Conservation (phyloP, 441 rosid genomes). For the Populus hybrid region DNA sequence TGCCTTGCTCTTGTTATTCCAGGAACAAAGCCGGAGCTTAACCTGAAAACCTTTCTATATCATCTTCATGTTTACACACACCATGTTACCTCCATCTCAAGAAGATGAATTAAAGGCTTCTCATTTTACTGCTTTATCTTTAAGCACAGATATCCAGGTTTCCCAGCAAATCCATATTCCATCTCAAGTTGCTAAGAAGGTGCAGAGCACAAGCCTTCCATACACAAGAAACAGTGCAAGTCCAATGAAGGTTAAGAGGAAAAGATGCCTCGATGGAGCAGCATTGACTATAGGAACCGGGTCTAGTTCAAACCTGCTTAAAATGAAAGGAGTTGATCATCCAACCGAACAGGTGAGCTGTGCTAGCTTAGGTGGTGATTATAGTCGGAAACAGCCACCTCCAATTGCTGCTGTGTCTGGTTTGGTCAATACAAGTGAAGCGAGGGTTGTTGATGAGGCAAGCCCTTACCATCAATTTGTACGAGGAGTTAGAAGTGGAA, state of each 20-base stretch:
- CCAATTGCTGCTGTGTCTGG: neutral
- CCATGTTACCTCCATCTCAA: slow-evolving; percentile 1
- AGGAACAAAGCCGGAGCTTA: neutral
- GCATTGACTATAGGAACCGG: slow-evolving; percentile 1
- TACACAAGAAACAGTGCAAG: neutral
- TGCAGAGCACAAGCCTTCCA: neutral
- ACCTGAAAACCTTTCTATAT: neutral
- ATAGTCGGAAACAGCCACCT: neutral
- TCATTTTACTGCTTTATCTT: slow-evolving; percentile 9
- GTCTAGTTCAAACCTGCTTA: neutral
- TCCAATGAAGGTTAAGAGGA: neutral
- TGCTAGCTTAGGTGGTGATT: neutral
- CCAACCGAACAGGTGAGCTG: neutral
- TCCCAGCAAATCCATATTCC: neutral
- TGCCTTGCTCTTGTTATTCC: neutral
- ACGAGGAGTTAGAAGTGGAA: neutral
- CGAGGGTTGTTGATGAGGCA: no score
- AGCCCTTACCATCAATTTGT: neutral
- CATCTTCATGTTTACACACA: neutral
- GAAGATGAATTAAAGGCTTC: neutral
- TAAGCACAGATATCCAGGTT: slow-evolving; percentile 5
- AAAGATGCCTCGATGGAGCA: neutral
- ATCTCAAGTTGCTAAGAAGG: neutral
- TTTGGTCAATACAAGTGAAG: neutral
- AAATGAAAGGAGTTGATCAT: neutral